Percentiles rank a stretch among this genome's conserved stretches.
These are phyloP conservation scores for Syzygium aromaticum DNA, from an alignment of 345 rosid species.

Conservation along the genomic window DNA sequence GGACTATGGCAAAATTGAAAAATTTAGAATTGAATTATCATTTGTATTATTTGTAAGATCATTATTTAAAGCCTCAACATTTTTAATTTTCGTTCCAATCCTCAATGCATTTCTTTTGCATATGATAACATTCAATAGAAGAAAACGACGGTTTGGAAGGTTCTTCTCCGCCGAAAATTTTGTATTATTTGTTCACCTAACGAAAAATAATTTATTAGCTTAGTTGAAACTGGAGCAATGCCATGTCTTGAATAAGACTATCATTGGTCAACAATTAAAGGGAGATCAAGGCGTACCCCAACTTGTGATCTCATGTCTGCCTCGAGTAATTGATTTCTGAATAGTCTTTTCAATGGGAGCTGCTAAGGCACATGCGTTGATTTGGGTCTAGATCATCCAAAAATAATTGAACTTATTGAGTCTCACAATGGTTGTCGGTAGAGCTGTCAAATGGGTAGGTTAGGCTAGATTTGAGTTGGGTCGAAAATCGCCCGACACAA, in stretches of 20 bases:
- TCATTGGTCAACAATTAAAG: neutral
- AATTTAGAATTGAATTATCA: neutral
- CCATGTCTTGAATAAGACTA: neutral
- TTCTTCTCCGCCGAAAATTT: neutral
- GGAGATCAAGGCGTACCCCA: neutral
- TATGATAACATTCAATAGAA: neutral
- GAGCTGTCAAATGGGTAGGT: too few relatives aligned
- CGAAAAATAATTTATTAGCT: neutral
- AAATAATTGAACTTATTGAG: neutral
- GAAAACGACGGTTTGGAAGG: neutral
- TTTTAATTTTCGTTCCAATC: neutral
- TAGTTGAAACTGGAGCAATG: neutral
- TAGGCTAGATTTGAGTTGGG: too few relatives aligned
- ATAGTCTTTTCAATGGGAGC: neutral
- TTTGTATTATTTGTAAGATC: neutral
- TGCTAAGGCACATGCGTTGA: neutral
- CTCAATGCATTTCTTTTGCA: neutral
- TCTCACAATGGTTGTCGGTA: neutral
- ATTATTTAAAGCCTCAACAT: neutral
- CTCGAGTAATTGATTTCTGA: neutral
- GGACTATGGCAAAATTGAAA: neutral
- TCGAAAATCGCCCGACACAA: too few relatives aligned
- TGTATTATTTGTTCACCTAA: neutral
- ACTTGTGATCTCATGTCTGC: neutral
- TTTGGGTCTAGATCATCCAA: neutral